Conservation (phyloP, 2,329 filamentous ascomycete genomes). For the Ophiostoma australiae region DNA sequence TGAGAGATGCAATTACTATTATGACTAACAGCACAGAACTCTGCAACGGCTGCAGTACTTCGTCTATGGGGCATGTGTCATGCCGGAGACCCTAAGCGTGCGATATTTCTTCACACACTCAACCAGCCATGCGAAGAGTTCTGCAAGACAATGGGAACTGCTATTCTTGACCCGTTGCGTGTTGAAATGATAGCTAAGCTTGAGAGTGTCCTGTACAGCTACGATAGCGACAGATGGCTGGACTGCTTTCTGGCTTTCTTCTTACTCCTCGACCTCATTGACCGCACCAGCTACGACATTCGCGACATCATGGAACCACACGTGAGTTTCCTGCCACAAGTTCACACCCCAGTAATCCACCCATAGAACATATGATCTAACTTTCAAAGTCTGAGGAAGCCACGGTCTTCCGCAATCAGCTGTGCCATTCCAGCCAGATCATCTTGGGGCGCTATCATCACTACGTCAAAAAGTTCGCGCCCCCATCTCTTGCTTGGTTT, state of each 20-base stretch:
- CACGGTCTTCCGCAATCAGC: neutral
- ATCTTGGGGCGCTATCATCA: neutral
- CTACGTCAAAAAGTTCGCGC: neutral
- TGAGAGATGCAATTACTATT: too few relatives aligned
- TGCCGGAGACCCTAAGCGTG: neutral
- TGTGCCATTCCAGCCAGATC: neutral
- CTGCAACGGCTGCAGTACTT: neutral
- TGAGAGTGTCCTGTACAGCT: neutral
- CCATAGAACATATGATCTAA: too few relatives aligned
- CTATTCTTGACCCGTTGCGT: neutral
- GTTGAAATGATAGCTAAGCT: neutral
- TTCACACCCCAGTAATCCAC: too few relatives aligned
- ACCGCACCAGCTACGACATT: neutral
- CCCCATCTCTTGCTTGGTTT: neutral
- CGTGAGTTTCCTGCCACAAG: neutral
- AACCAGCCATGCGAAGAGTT: too few relatives aligned
- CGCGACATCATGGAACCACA: neutral
- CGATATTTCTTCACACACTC: too few relatives aligned
- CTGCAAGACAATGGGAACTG: slow-evolving; percentile 27
- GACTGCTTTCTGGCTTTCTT: neutral
- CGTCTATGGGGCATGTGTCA: neutral
- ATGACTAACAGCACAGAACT: neutral
- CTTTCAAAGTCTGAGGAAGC: neutral
- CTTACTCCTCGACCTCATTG: neutral
- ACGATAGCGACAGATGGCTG: neutral